Conservation (phyloP, 2,329 filamentous ascomycete genomes). For the Calycina herbarum region DNA sequence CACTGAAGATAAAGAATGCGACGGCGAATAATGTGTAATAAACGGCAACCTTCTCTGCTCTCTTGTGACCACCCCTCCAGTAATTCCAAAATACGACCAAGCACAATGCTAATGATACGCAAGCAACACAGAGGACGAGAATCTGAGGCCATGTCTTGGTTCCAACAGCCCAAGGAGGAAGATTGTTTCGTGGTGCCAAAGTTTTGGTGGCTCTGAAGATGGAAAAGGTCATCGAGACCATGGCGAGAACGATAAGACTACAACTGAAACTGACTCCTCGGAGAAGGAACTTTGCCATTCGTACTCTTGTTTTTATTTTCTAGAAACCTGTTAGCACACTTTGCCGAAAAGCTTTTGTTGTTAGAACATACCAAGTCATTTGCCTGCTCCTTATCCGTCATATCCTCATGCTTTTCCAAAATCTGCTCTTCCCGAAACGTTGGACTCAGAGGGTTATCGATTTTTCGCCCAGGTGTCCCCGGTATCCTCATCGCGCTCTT, state of each 20-base stretch:
- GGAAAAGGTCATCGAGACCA: constrained; percentile 82
- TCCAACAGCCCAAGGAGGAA: constrained; percentile 79
- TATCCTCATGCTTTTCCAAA: constrained; percentile 79
- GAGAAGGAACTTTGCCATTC: constrained; percentile 93
- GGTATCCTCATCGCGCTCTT: constrained; percentile 90
- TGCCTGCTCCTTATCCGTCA: constrained; percentile 83
- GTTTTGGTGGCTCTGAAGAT: constrained; percentile 88
- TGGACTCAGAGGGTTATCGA: constrained; percentile 80
- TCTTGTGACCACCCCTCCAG: constrained; percentile 80
- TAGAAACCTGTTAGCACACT: constrained; percentile 48
- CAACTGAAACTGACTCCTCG: constrained; percentile 96
- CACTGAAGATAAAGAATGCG: constrained; percentile 89
- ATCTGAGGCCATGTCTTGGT: constrained; percentile 90
- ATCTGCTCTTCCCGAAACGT: constrained; percentile 87
- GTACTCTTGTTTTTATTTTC: constrained; percentile 90
- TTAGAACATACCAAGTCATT: constrained; percentile 74
- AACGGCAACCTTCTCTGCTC: constrained; percentile 88
- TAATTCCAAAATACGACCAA: constrained; percentile 81
- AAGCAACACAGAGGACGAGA: constrained; percentile 75
- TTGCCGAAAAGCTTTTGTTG: constrained; percentile 5
- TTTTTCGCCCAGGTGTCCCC: constrained; percentile 71
- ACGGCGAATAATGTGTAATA: constrained; percentile 97
- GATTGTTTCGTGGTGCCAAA: constrained; percentile 73
- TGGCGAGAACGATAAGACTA: constrained; percentile 88
- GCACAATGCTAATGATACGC: constrained; percentile 77